Conservation (phyloP, 176 grass and related monocot genomes). For the Miscanthus lutarioriparius region DNA sequence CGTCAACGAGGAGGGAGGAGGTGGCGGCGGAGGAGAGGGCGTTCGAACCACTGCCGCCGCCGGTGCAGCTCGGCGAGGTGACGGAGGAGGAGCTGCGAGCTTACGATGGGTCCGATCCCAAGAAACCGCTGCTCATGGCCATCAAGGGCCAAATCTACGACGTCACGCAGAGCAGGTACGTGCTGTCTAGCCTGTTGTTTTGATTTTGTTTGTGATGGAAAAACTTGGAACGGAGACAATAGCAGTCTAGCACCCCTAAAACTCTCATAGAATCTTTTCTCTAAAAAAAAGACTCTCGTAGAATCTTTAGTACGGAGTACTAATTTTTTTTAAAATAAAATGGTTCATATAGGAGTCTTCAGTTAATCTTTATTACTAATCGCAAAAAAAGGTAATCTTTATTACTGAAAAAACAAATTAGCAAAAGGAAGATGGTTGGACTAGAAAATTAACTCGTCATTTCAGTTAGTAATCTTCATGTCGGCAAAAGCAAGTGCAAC, state of each 20-base stretch:
- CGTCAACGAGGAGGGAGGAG: neutral
- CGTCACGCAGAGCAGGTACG: slow-evolving; percentile 77
- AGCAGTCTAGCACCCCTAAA: neutral
- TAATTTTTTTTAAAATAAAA: too few relatives aligned
- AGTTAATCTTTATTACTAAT: neutral
- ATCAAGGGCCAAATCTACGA: slow-evolving; percentile 86
- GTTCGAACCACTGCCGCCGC: slow-evolving; percentile 39
- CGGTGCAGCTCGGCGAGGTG: slow-evolving; percentile 59
- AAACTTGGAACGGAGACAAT: neutral
- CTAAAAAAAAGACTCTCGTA: neutral
- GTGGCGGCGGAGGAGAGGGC: neutral
- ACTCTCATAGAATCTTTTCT: neutral
- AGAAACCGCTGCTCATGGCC: slow-evolving; percentile 76
- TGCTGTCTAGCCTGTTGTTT: neutral
- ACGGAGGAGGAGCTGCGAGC: slow-evolving; percentile 54
- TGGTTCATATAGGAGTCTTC: neutral
- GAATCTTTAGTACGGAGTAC: neutral
- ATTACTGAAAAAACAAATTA: neutral
- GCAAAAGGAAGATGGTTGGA: neutral
- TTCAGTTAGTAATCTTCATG: neutral
- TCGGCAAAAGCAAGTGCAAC: neutral
- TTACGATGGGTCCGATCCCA: slow-evolving; percentile 63
- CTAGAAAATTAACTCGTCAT: neutral
- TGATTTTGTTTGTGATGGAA: neutral
- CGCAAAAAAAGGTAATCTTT: too few relatives aligned